Percentiles rank a stretch among this genome's conserved stretches.
phyloP scores from a whole-genome alignment of 768 basidiomycete species.

The Kwoniella botswanensis region DNA sequence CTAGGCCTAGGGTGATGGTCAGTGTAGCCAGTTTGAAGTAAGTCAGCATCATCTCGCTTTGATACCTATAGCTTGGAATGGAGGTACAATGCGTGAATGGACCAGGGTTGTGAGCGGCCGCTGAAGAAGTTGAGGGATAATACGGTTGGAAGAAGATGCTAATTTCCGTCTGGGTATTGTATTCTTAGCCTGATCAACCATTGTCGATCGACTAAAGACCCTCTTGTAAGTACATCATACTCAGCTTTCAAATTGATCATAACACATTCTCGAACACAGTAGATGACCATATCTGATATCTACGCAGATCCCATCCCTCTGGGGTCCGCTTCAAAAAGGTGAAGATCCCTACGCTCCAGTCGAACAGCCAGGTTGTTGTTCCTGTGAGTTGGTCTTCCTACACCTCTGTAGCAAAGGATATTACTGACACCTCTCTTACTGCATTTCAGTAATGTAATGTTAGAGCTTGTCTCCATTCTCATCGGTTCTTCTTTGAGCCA shows the following conservation, averaged over 20 bases:
- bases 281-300: too few relatives aligned
- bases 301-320: slow-evolving; percentile 86
- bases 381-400: slow-evolving; percentile 29
- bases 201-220: slow-evolving; percentile 90
- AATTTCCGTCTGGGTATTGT: neutral
- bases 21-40: slow-evolving; percentile 91
- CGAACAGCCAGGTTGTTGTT: slow-evolving; percentile 60
- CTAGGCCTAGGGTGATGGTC: slow-evolving; percentile 82
- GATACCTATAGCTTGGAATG: too few relatives aligned
- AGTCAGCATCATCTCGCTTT: slow-evolving; percentile 47
- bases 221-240: slow-evolving; percentile 46
- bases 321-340: slow-evolving; percentile 90
- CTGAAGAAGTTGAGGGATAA: neutral
- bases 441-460: slow-evolving; percentile 1
- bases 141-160: slow-evolving; percentile 5
- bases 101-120: too few relatives aligned
- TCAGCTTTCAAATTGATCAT: too few relatives aligned
- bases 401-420: neutral
- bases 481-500: too few relatives aligned
- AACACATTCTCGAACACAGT: too few relatives aligned
- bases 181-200: slow-evolving; percentile 80
- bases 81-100: too few relatives aligned
- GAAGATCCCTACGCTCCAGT: slow-evolving; percentile 92
- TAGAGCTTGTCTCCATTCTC: too few relatives aligned
- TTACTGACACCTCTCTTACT: neutral